Base-by-base conservation (phyloP, 2,329 filamentous ascomycete species). In the Colletotrichum noveboracense region DNA sequence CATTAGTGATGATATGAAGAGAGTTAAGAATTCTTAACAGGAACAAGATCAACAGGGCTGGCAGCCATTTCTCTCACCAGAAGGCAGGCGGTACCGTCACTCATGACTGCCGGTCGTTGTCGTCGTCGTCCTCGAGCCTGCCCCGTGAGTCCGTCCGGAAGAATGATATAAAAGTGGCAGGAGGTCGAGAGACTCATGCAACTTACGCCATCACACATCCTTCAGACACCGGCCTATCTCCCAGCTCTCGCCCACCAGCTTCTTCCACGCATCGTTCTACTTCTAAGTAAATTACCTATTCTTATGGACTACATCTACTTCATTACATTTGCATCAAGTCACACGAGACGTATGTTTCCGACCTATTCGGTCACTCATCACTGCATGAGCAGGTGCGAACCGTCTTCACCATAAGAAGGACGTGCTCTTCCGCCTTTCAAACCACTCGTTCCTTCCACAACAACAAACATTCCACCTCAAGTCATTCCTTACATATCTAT, bases 201-300 rank as follows among this genome's bases (percentile, higher is more conserved):
- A 6, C 38, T 43, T 43, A 8, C 1, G n/a, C 38, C 1, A 6
- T 0, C 2, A 43, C 38, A 43, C 0, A 18, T 2, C 38, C 0
- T 1, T 18, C 5, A 43, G 38, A 0, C 18, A 1, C 8, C 16
- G 2, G 10, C 4, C 5, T 6, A 0, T 43, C 38, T 10, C 0
- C 8, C 2, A 10, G 0, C 18, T 43, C 18, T 1, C 1, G 1
- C 8, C 16, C 38, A 38, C 38, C 18, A 10, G n/a, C 38, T n/a
- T n/a, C 38, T n/a, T n/a, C 18, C 38, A 43, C 36, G 5, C 36
- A 2, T 18, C 36, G 4, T 0, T 38, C 5, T 36, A 36, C 34
- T 36, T 16, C 3, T 7, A 8, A 18, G 18, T 1, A 2, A 18
- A 43, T n/a, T 10, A n/a, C 5, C 16, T 10, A 43, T 10, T 1